Evolutionary conservation across 2,329 filamentous ascomycete genomes (phyloP).

Genomic region (Didymella pinodella): DNA sequence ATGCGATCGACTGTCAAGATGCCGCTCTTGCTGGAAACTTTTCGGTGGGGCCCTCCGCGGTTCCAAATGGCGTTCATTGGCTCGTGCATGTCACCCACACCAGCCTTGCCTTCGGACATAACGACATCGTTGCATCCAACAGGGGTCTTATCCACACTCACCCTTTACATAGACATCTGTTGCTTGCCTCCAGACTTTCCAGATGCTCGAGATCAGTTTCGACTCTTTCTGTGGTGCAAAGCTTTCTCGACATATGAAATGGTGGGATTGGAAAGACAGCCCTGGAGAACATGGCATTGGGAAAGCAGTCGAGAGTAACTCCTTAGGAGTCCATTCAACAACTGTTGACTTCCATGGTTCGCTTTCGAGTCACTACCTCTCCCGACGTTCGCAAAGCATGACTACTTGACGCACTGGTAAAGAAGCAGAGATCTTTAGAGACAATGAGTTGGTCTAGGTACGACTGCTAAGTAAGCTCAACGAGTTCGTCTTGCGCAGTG

Average conservation of each 20-base stretch:
- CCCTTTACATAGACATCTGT: no score
- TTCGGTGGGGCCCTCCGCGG: constrained; percentile 7
- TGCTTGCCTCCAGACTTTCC: no score
- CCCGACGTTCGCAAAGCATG: no score
- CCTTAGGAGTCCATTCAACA: neutral
- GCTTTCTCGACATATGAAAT: neutral
- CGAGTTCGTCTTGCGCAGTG: no score
- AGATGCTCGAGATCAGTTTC: no score
- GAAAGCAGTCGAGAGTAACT: neutral
- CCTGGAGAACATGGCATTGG: neutral
- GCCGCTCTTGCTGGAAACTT: constrained; percentile 33
- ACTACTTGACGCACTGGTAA: no score
- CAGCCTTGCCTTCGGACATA: neutral
- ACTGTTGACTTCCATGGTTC: neutral
- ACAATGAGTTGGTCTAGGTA: no score
- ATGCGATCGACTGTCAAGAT: constrained; percentile 5
- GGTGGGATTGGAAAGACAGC: neutral
- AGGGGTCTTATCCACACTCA: no score
- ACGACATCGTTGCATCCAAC: neutral
- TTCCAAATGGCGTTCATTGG: neutral
- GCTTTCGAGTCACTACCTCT: neutral
- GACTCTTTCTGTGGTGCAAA: no score
- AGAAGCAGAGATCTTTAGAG: no score
- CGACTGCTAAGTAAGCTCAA: no score
- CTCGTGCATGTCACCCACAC: constrained; percentile 15